A percentile compares a stretch with the other conserved stretches of the same genome.
Evolutionary conservation across 2,329 filamentous ascomycete species (phyloP).

Genomic region (Talaromyces amestolkiae): DNA sequence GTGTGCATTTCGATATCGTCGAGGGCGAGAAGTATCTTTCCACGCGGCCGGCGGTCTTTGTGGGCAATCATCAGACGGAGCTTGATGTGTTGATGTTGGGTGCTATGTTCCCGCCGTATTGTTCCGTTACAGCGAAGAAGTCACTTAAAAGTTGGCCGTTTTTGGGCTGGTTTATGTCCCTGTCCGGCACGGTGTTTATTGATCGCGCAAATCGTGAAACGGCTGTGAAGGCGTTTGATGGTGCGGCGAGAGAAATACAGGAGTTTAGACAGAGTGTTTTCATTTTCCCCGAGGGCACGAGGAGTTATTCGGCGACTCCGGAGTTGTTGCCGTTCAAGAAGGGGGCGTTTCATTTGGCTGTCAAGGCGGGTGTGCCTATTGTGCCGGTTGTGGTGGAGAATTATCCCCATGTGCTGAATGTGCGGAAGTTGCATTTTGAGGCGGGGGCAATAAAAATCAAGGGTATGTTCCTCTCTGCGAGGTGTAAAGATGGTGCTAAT

Average conservation of each 20-base stretch:
- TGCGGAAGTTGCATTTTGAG: constrained; percentile 64
- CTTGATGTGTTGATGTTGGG: constrained; percentile 92
- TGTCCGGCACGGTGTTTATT: constrained; percentile 91
- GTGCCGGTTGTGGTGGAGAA: constrained; percentile 81
- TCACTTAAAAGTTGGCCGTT: constrained; percentile 76
- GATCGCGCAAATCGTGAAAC: constrained; percentile 81
- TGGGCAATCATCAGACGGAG: constrained; percentile 95
- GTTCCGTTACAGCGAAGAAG: constrained; percentile 88
- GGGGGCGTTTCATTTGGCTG: constrained; percentile 92
- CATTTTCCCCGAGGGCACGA: constrained; percentile 73
- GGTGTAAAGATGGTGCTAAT: constrained; percentile 14
- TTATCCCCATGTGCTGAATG: constrained; percentile 69
- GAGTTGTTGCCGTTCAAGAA: constrained; percentile 95
- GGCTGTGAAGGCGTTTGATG: constrained; percentile 79
- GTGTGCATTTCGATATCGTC: constrained; percentile 70
- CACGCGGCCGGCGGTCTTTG: constrained; percentile 79
- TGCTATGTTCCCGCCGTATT: constrained; percentile 83
- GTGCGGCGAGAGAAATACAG: constrained; percentile 77
- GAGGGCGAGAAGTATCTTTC: constrained; percentile 64
- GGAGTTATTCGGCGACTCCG: constrained; percentile 81
- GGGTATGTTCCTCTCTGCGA: constrained; percentile 49
- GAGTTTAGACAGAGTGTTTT: constrained; percentile 60
- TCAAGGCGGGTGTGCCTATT: constrained; percentile 90
- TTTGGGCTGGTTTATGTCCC: constrained; percentile 89
- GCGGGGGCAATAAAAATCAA: constrained; percentile 71